phyloP scores from a whole-genome alignment of 2,329 filamentous ascomycete species.

The Claviceps arundinis region DNA sequence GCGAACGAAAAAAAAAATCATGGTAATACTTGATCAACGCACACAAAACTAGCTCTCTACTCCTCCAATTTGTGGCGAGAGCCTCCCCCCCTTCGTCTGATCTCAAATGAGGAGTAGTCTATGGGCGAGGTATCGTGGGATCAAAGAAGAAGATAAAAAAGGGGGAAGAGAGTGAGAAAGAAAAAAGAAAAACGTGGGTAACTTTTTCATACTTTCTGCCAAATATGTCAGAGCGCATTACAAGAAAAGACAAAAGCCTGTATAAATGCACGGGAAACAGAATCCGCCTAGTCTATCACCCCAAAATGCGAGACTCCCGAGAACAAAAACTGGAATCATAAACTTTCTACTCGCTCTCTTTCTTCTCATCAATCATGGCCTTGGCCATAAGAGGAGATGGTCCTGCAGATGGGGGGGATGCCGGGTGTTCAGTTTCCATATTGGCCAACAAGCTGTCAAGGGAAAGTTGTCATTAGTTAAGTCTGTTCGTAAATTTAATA shows the following conservation, averaged over 20 bases:
- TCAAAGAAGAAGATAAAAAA: constrained; percentile 8
- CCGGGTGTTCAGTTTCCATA: constrained; percentile 49
- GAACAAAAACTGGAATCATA: constrained; percentile 6
- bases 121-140: constrained; percentile 38
- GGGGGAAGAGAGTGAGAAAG: not conserved
- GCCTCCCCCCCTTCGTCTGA: constrained; percentile 12
- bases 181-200: constrained; percentile 22
- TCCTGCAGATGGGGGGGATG: constrained; percentile 56
- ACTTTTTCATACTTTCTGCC: constrained; percentile 30
- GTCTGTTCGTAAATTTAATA: too few species aligned
- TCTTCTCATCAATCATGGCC: constrained; percentile 44
- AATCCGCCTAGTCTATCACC: constrained; percentile 38
- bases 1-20: constrained; percentile 1
- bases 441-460: constrained; percentile 39
- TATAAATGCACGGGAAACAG: constrained; percentile 34
- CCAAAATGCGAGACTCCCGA: constrained; percentile 31
- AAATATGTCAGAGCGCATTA: constrained; percentile 19
- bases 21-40: constrained; percentile 1
- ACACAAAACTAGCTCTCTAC: constrained; percentile 3
- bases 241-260: constrained; percentile 18
- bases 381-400: constrained; percentile 55
- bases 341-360: constrained; percentile 34
- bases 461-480: not conserved
- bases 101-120: constrained; percentile 22
- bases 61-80: constrained; percentile 18